A percentile compares a stretch with the other conserved stretches of the same genome.
Evolutionary conservation across 208 protist species (phyloP).

Genomic region (Crithidia expoeki): DNA sequence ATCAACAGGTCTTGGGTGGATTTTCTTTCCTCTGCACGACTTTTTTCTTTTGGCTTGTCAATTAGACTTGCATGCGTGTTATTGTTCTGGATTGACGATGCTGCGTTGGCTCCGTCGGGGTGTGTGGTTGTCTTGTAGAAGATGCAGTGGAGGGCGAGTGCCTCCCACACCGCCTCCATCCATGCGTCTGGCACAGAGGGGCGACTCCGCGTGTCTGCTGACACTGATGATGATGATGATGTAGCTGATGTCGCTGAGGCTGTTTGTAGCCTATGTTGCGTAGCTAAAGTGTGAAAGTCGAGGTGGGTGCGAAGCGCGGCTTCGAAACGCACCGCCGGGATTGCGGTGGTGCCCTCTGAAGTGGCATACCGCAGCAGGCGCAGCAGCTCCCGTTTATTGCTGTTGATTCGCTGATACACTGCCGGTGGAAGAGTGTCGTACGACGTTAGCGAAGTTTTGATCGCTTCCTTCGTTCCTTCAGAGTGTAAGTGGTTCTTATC

Average conservation of each 20-base stretch:
- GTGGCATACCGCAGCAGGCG: conserved; percentile 23
- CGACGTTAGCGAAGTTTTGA: not conserved
- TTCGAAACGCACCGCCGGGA: conserved; percentile 10
- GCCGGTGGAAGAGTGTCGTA: not conserved
- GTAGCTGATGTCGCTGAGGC: too few relatives aligned
- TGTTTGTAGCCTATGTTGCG: not conserved
- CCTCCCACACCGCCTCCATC: conserved; percentile 22
- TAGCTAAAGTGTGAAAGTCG: not conserved
- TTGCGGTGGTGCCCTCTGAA: conserved; percentile 2
- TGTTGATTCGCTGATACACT: conserved; percentile 14
- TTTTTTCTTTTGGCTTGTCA: not conserved
- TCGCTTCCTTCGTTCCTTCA: too few relatives aligned
- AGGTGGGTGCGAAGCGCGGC: conserved; percentile 14
- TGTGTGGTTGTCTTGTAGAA: not conserved
- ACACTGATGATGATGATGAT: not conserved
- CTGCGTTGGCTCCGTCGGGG: not conserved
- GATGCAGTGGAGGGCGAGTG: conserved; percentile 24
- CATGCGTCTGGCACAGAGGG: not conserved
- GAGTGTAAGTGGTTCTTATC: too few relatives aligned
- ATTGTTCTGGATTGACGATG: not conserved
- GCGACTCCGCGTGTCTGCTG: not conserved
- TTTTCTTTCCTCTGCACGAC: not conserved
- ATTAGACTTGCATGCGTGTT: not conserved
- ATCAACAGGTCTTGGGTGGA: too few relatives aligned
- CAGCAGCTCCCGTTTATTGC: conserved; percentile 10